Conservation (phyloP, 495 filamentous ascomycete genomes). For the Aspergillus baeticus region DNA sequence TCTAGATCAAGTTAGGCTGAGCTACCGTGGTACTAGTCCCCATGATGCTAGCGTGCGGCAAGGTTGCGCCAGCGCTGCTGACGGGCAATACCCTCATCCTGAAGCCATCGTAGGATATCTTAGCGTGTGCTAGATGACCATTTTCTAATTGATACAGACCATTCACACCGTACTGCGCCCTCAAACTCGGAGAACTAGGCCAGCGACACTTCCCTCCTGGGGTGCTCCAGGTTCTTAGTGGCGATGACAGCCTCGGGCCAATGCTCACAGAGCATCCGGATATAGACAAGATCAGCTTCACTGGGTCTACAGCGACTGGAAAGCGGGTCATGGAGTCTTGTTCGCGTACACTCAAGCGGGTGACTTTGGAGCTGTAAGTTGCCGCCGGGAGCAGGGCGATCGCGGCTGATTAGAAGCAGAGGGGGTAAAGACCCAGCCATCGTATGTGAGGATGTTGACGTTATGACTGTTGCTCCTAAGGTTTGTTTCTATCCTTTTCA, state of each 20-base stretch:
- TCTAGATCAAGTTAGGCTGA: too few relatives aligned
- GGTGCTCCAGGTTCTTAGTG: slow-evolving; percentile 84
- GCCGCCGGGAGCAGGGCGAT: too few relatives aligned
- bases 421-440: slow-evolving; percentile 24
- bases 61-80: slow-evolving; percentile 52
- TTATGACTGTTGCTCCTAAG: not conserved
- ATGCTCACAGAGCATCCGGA: slow-evolving; percentile 71
- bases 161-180: slow-evolving; percentile 83
- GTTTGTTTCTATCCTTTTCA: not conserved
- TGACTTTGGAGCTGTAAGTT: slow-evolving; percentile 40
- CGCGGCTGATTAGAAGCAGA: too few relatives aligned
- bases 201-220: slow-evolving; percentile 83
- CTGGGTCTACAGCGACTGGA: slow-evolving; percentile 23
- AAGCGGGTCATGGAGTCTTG: slow-evolving; percentile 28
- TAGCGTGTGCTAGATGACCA: too few relatives aligned
- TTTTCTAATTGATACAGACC: too few relatives aligned
- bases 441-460: not conserved
- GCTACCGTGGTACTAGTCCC: too few relatives aligned
- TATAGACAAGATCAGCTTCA: slow-evolving; percentile 68
- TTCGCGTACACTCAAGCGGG: slow-evolving; percentile 47
- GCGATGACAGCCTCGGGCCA: slow-evolving; percentile 76
- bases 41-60: slow-evolving; percentile 20
- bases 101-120: slow-evolving; percentile 88
- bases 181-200: slow-evolving; percentile 79
- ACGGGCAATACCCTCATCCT: slow-evolving; percentile 68